These are phyloP conservation scores for Bathelium albidoporum DNA, from an alignment of 495 filamentous ascomycete genomes.

Conservation along the genomic window DNA sequence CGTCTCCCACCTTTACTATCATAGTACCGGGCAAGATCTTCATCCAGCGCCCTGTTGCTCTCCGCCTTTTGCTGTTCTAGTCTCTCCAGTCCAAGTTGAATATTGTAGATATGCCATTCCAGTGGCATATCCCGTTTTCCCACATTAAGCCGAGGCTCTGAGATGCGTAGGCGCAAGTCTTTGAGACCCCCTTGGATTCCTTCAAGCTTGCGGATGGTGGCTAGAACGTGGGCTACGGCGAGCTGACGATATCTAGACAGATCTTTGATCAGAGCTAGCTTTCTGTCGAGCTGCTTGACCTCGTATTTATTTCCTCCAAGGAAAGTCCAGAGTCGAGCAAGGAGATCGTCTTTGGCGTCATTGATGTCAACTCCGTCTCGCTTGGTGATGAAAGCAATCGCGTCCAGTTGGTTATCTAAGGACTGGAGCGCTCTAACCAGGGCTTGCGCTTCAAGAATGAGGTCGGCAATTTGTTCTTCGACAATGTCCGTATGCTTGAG, in stretches of 20 bases:
- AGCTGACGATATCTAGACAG: conserved; percentile 48
- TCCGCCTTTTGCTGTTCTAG: conserved; percentile 47
- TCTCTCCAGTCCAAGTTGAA: conserved; percentile 55
- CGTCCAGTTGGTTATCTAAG: conserved; percentile 51
- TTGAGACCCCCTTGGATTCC: conserved; percentile 56
- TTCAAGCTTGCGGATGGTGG: conserved; percentile 52
- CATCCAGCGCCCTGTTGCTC: conserved; percentile 20
- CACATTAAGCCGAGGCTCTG: conserved; percentile 45
- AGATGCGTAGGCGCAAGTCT: conserved; percentile 56
- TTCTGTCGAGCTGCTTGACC: conserved; percentile 45
- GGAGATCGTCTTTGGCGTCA: conserved; percentile 46
- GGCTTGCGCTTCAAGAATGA: conserved; percentile 57
- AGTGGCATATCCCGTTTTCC: conserved; percentile 45
- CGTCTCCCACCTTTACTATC: background rate
- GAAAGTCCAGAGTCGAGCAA: conserved; percentile 57
- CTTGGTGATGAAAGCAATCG: conserved; percentile 53
- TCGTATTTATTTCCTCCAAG: conserved; percentile 52
- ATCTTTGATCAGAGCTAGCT: conserved; percentile 47
- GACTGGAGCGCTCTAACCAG: conserved; percentile 46
- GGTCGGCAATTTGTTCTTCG: conserved; percentile 50
- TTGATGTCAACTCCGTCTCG: conserved; percentile 42
- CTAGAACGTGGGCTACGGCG: conserved; percentile 49
- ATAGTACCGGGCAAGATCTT: background rate
- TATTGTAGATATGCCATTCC: conserved; percentile 57
- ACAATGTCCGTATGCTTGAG: conserved; percentile 52